Conservation (phyloP, 306 rosid species). For the Echinosophora koreensis region DNA sequence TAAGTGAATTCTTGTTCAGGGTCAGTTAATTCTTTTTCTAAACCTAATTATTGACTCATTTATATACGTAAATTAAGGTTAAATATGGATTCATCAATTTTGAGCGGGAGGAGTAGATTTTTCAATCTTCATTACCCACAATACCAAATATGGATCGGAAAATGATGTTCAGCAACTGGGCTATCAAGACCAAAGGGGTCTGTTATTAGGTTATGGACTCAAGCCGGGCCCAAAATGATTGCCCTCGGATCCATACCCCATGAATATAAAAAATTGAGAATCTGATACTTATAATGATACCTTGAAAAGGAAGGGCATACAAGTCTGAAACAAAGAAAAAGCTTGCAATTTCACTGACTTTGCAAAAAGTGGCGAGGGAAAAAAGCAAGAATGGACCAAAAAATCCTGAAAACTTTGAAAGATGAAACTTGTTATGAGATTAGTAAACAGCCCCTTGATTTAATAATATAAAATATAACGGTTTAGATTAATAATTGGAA, state of each 20-base stretch:
- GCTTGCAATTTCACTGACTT: constrained; percentile 50
- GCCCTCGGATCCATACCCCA: constrained; percentile 39
- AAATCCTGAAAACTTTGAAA: constrained; percentile 43
- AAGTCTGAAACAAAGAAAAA: constrained; percentile 52
- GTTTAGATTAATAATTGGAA: too few species aligned
- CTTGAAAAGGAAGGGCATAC: constrained; percentile 47
- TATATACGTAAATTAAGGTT: too few species aligned
- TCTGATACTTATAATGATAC: constrained; percentile 47
- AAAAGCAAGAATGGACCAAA: constrained; percentile 46
- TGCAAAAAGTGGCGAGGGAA: constrained; percentile 39
- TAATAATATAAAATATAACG: too few species aligned
- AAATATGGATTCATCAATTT: not conserved
- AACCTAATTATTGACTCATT: too few species aligned
- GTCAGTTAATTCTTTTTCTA: not conserved
- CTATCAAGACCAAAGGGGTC: not conserved
- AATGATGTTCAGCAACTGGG: not conserved
- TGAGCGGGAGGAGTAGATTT: not conserved
- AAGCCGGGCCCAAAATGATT: constrained; percentile 16
- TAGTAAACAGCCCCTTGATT: too few species aligned
- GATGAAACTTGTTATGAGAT: constrained; percentile 49
- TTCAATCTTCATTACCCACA: not conserved
- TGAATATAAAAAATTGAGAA: constrained; percentile 52
- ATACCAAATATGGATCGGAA: not conserved
- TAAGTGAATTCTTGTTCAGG: too few species aligned
- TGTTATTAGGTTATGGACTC: not conserved